A percentile compares a stretch with the other conserved stretches of the same genome.
Conservation (phyloP, 2,329 filamentous ascomycete genomes). For the Alternaria alternata region DNA sequence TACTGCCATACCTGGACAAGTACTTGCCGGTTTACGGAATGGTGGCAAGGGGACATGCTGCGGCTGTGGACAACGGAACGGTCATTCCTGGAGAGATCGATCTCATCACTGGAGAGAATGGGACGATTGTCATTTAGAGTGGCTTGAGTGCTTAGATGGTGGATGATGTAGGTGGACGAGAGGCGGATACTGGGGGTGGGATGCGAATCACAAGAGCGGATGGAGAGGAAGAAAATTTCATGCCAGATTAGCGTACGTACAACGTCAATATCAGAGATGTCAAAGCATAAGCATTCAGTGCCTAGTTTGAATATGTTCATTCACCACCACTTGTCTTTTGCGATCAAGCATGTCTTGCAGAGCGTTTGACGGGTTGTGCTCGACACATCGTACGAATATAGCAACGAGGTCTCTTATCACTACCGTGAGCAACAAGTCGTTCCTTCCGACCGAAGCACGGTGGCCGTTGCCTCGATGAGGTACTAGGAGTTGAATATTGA, state of each 20-base stretch:
- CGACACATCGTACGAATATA: not conserved
- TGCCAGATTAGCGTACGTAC: not conserved
- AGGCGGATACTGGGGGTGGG: not conserved
- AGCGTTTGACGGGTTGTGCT: not conserved
- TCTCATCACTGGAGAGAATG: conserved; percentile 32
- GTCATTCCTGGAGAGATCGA: conserved; percentile 62
- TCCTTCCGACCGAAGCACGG: not conserved
- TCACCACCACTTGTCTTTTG: not conserved
- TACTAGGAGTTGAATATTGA: not conserved
- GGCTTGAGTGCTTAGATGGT: not conserved
- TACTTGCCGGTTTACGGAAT: conserved; percentile 72
- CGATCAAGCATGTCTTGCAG: not conserved
- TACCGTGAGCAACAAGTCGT: not conserved
- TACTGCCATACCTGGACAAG: conserved; percentile 70
- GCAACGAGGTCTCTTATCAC: not conserved
- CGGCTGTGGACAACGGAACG: conserved; percentile 67
- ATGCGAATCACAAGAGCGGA: not conserved
- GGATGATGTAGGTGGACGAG: not conserved
- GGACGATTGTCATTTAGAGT: conserved; percentile 17
- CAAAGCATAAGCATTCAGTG: not conserved
- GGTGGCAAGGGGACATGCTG: conserved; percentile 68
- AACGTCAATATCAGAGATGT: not conserved
- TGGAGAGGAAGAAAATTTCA: not conserved
- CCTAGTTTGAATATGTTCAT: not conserved
- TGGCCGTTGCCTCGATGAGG: not conserved